phyloP scores from a whole-genome alignment of 805 yeast genomes.

The Wickerhamiella bombiphila region DNA sequence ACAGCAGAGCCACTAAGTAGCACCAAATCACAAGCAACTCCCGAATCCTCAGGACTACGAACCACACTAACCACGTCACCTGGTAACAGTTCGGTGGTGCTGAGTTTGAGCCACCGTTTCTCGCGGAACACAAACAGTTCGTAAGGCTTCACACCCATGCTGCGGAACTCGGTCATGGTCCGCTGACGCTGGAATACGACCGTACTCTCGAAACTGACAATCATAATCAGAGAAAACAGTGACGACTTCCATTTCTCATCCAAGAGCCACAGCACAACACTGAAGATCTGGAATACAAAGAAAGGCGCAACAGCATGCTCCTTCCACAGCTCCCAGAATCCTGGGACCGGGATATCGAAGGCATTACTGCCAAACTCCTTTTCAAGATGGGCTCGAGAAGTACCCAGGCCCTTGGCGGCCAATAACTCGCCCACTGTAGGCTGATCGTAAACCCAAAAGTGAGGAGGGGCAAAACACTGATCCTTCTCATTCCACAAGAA shows the following conservation, averaged over 20 bases:
- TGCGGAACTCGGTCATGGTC: slow-evolving; percentile 88
- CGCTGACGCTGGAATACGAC: slow-evolving; percentile 91
- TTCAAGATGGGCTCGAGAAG: slow-evolving; percentile 19
- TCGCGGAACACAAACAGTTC: slow-evolving; percentile 58
- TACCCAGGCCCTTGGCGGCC: slow-evolving; percentile 33
- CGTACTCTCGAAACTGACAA: slow-evolving; percentile 83
- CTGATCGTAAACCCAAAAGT: slow-evolving; percentile 45
- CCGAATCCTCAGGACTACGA: slow-evolving; percentile 81
- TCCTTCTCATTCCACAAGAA: slow-evolving; percentile 49
- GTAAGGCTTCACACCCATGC: slow-evolving; percentile 94
- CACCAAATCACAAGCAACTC: slow-evolving; percentile 86
- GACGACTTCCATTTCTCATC: slow-evolving; percentile 97
- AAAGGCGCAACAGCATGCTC: slow-evolving; percentile 98
- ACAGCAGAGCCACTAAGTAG: slow-evolving; percentile 82
- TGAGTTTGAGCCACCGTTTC: slow-evolving; percentile 49
- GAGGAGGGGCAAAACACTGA: slow-evolving; percentile 63
- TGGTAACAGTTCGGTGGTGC: slow-evolving; percentile 69
- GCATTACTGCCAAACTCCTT: slow-evolving; percentile 70
- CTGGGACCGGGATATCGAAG: slow-evolving; percentile 91
- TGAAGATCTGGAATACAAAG: slow-evolving; percentile 90
- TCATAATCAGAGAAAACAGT: slow-evolving; percentile 78
- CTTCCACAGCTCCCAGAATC: slow-evolving; percentile 76
- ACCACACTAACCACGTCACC: slow-evolving; percentile 76
- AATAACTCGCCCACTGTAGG: slow-evolving; percentile 48
- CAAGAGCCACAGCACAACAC: slow-evolving; percentile 89